Evolutionary conservation across 176 grass and related monocot species (phyloP), one percentile per base, ranked within the genome.

Genomic region (Pharus latifolius): DNA sequence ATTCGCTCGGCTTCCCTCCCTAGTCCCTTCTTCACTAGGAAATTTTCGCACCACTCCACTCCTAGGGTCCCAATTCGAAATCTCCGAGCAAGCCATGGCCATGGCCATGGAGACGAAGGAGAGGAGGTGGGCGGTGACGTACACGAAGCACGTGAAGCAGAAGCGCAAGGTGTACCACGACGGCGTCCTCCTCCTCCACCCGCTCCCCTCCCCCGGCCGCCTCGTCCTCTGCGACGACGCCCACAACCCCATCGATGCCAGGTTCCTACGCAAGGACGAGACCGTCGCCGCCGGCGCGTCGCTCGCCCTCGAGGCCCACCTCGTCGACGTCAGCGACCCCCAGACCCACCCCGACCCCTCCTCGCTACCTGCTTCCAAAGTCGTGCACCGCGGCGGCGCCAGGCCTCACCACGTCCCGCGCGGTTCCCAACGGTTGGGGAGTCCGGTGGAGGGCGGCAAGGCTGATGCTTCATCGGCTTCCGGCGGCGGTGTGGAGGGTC

Each of bases 141-240:
- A 87, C 76, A 92, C 94, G 1, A 93, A 85, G 53, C 89, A 98
- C 48, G 15, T 98, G 67, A 93, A 85, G 69, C 84, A 98, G 70
- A 98, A 90, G 78, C 85, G 89, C 52, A 93, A 98, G 82, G 75
- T 72, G 54, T 98, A 93, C 75, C 84, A 90, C 3, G 84, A 98
- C 25, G 94, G 87, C 8, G 57, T 72, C 59, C 44, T 98, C 24
- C 60, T 87, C 44, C 61, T 90, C 45, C 14, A 67, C 61, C 35
- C 67, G 51, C 24, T 67, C 42, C 65, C 19, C 0, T 56, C 56
- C 72, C 88, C 86, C 54, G 74, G 73, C 60, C 69, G 63, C 80
- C 91, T 90, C 70, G 75, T 88, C 74, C 69, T 77, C 65, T 56
- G 74, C 60, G 86, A 97, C 60, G 83, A 87, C 18, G 74, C 70